Base-by-base conservation (phyloP, 805 yeast genomes). In the Candida dajiaensis region DNA sequence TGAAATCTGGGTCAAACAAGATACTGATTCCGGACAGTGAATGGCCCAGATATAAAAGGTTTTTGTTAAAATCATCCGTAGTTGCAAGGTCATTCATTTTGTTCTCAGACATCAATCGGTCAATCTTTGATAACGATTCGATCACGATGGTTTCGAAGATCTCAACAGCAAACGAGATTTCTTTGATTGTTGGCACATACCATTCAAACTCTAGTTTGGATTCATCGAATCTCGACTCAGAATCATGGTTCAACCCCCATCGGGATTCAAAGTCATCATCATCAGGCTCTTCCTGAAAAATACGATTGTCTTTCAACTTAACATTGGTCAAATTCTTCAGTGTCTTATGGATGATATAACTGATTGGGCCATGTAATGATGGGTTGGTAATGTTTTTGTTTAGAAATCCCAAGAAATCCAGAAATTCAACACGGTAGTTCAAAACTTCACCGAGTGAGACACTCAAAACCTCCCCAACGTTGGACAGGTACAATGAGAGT, bases 231-330 rank as follows among this genome's bases (percentile, higher is more conserved):
- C 87, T 70, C 18, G 63, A 56, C 0, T 70, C 64, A 50, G 75
- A 77, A 54, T 81, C 78, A 53, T 83, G 89, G 48, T 77, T 73
- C 0, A 80, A 89, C 40, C 95, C 95, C 95, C 95, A 86, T 48
- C 82, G 74, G 20, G 71, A 71, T 42, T 73, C 80, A 19, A 50
- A 46, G 7, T 56, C 50, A 5, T 62, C 46, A 0, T 43, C 50
- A 52, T 74, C 73, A 10, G 59, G 59, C 20, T 58, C 71, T 36
- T 80, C 76, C 41, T 78, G 71, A 46, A 77, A 73, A 45, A 80
- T 65, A 40, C 82, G 69, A 47, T 72, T 70, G 52, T 85, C 89
- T 18, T 65, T 61, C 3, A 85, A 59, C 50, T 82, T 78, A 11
- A 83, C 74, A 41, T 78, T 76, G 0, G 92, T 77, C 10, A 84